A percentile compares a stretch with the other conserved stretches of the same genome.
phyloP scores from a whole-genome alignment of 345 rosid species.

The Populus nigra region DNA sequence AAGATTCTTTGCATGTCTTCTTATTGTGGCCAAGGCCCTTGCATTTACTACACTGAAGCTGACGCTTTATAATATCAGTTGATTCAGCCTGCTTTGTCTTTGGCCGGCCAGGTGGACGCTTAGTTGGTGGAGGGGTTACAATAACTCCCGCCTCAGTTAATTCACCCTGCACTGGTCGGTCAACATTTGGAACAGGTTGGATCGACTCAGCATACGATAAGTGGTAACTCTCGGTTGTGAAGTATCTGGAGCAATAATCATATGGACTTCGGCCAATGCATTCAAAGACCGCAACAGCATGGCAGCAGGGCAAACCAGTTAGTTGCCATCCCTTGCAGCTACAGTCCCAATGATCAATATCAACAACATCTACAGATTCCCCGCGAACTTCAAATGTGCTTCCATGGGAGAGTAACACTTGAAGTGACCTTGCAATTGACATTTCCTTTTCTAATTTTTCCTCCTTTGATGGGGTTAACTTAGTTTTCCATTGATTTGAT shows the following conservation, averaged over 20 bases:
- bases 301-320: constrained; percentile 79
- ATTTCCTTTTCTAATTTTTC: constrained; percentile 68
- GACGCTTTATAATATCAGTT: constrained; percentile 64
- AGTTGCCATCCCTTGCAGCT: constrained; percentile 78
- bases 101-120: constrained; percentile 79
- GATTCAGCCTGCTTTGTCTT: constrained; percentile 66
- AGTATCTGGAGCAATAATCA: constrained; percentile 61
- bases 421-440: constrained; percentile 42
- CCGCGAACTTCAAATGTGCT: constrained; percentile 67
- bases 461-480: constrained; percentile 72
- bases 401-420: constrained; percentile 49
- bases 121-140: constrained; percentile 87
- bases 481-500: constrained; percentile 67
- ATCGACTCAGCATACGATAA: constrained; percentile 25
- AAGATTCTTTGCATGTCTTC: constrained; percentile 73
- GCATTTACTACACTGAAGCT: constrained; percentile 96
- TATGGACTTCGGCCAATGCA: constrained; percentile 61
- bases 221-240: constrained; percentile 22
- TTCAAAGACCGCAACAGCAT: constrained; percentile 65
- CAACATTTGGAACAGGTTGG: constrained; percentile 78
- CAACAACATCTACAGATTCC: constrained; percentile 53
- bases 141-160: constrained; percentile 35
- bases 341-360: constrained; percentile 69
- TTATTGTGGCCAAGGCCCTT: constrained; percentile 96
- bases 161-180: constrained; percentile 46